A percentile compares a stretch with the other conserved stretches of the same genome.
These are phyloP conservation scores for Monosporascus cannonballus DNA, from an alignment of 2,329 filamentous ascomycete species.

Conservation along the genomic window DNA sequence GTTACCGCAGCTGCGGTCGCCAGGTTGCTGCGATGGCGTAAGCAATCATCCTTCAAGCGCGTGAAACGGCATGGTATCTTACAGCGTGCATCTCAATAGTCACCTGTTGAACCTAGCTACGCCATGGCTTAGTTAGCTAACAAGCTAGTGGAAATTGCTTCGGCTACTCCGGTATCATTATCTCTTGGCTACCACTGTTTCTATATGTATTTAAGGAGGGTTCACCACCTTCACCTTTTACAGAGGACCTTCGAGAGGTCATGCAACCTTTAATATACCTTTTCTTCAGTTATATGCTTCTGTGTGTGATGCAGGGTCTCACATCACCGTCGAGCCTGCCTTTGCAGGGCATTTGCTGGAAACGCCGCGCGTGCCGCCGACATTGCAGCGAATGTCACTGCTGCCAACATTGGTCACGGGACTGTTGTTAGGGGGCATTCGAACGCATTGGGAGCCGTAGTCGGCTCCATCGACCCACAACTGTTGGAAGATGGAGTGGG, in stretches of 20 bases:
- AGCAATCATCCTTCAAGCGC: not conserved
- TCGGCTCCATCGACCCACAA: slow-evolving; percentile 45
- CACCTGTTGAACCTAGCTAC: no score
- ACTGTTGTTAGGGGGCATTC: slow-evolving; percentile 43
- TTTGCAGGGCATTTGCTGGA: slow-evolving; percentile 39
- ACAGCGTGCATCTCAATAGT: slow-evolving; percentile 27
- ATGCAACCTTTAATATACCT: no score
- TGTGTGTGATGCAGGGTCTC: no score
- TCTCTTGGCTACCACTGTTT: no score
- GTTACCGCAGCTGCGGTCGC: slow-evolving; percentile 37
- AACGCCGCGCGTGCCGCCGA: slow-evolving; percentile 26
- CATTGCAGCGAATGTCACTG: slow-evolving; percentile 39
- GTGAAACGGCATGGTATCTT: not conserved
- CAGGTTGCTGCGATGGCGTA: slow-evolving; percentile 29
- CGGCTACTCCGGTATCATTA: no score
- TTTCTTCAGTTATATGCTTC: no score
- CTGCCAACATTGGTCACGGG: slow-evolving; percentile 41
- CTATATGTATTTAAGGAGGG: no score
- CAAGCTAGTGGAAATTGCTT: no score
- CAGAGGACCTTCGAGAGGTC: no score
- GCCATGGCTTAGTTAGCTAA: no score
- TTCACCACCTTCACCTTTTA: no score
- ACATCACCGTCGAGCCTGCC: slow-evolving; percentile 23
- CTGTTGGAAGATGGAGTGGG: slow-evolving; percentile 46
- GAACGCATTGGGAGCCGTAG: slow-evolving; percentile 38